Percentiles rank a stretch among this genome's conserved stretches.
Evolutionary conservation across 495 filamentous ascomycete species (phyloP).

Genomic region (Hypoxylon lenormandii): DNA sequence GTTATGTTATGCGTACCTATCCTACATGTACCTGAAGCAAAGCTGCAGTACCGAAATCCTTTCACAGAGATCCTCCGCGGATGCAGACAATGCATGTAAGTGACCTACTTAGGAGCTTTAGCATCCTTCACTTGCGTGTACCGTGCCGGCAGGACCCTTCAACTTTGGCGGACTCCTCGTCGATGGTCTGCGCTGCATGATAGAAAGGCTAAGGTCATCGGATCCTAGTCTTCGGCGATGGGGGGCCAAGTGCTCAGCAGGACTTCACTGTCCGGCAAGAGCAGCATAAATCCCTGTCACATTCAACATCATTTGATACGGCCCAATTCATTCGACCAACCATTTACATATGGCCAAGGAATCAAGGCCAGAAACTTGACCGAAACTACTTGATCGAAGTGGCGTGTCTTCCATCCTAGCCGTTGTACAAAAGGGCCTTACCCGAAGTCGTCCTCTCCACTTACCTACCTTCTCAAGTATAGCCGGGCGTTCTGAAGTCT

Average conservation of each 20-base stretch:
- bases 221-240: conserved; percentile 21
- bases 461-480: conserved; percentile 34
- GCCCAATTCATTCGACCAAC: conserved; percentile 29
- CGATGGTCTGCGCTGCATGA: conserved; percentile 13
- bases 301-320: conserved; percentile 36
- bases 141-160: not conserved
- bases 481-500: conserved; percentile 30
- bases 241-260: conserved; percentile 18
- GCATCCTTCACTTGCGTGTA: conserved; percentile 6
- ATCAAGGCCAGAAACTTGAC: conserved; percentile 36
- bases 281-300: conserved; percentile 41
- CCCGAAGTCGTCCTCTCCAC: conserved; percentile 42
- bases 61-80: not conserved
- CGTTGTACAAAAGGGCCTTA: conserved; percentile 44
- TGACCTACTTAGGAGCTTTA: conserved; percentile 11
- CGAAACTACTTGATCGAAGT: conserved; percentile 41
- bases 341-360: conserved; percentile 23
- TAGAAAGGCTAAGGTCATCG: conserved; percentile 31
- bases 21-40: conserved; percentile 2
- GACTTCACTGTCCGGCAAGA: conserved; percentile 15
- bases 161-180: conserved; percentile 4
- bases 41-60: conserved; percentile 2
- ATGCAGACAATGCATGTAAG: not conserved
- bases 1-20: conserved; percentile 12
- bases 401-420: conserved; percentile 42